Evolutionary conservation across 2,329 filamentous ascomycete genomes (phyloP), one percentile per base, ranked within the genome.

Genomic region (Xylariomycetidae sp.): DNA sequence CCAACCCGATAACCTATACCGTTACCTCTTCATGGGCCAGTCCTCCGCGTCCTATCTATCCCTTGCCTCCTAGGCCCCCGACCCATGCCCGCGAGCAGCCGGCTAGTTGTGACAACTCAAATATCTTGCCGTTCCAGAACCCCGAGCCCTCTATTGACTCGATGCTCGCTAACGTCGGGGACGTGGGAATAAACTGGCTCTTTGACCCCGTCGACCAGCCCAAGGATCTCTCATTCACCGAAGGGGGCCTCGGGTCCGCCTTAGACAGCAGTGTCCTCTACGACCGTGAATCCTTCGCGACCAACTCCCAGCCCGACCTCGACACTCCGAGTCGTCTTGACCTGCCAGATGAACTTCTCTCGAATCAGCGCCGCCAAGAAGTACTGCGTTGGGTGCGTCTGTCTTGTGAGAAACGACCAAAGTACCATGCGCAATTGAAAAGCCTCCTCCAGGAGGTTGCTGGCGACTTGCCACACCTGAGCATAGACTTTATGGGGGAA

Each of bases 401-500:
- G 14, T 27, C 6, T 9, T 10, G 6, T 18, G n/a, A 17, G 15
- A 5, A 16, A 43, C 62, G 67, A 32, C 61, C 60, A 3, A 60
- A 57, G 23, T 59, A 60, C 22, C 59, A 67, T 19, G 41, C 54
- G 2, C 48, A 43, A 19, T 26, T 51, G 4, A 41, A 37, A 4
- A 42, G 52, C 18, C 46, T 68, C 2, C 51, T 63, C 6, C 59
- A 57, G 5, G 61, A 66, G 19, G 56, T 54, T 19, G 58, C 53
- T 10, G 63, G 60, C n/a, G 66, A 71, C 42, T 35, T 65, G 5
- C 63, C 66, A 0, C 59, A 55, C 1, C 63, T 94, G 41, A 86
- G 77, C 53, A 58, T 88, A 31, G 78, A 84, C 30, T 89, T 90
- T 76, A 81, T 94, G 72, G 80, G 86, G 50, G 82, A 82, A 10